Conservation (phyloP, 805 yeast species). For the Kazachstania bromeliacearum region DNA sequence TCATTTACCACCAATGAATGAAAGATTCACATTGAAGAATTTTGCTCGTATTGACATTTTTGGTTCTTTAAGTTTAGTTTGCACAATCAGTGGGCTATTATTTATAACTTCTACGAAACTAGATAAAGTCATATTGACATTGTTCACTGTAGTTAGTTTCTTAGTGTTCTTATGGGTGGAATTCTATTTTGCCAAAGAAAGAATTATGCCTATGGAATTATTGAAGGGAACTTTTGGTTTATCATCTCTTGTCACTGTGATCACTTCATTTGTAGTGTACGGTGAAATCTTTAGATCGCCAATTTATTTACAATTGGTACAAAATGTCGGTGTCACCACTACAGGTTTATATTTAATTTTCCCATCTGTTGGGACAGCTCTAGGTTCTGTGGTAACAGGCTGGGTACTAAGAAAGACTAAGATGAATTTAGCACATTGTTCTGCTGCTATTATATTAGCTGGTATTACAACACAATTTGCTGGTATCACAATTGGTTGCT, state of each 20-base stretch:
- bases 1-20: constrained; percentile 42
- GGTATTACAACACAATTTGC: constrained; percentile 18
- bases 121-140: constrained; percentile 30
- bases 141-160: constrained; percentile 27
- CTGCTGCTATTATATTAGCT: constrained; percentile 18
- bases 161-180: constrained; percentile 29
- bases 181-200: constrained; percentile 35
- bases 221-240: constrained; percentile 47
- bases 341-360: constrained; percentile 49
- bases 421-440: constrained; percentile 22
- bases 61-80: constrained; percentile 57
- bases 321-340: constrained; percentile 41
- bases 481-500: constrained; percentile 14
- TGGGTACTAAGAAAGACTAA: constrained; percentile 30
- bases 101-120: constrained; percentile 43
- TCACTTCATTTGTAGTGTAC: constrained; percentile 33
- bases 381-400: constrained; percentile 50
- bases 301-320: constrained; percentile 44
- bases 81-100: constrained; percentile 38
- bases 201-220: constrained; percentile 50
- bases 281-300: constrained; percentile 51
- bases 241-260: constrained; percentile 42
- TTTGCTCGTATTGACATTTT: constrained; percentile 53
- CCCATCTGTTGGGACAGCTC: constrained; percentile 44
- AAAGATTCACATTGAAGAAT: constrained; percentile 36